These are phyloP conservation scores for Saccharomycopsis sp. DNA, from an alignment of 805 yeast species.

Conservation along the genomic window DNA sequence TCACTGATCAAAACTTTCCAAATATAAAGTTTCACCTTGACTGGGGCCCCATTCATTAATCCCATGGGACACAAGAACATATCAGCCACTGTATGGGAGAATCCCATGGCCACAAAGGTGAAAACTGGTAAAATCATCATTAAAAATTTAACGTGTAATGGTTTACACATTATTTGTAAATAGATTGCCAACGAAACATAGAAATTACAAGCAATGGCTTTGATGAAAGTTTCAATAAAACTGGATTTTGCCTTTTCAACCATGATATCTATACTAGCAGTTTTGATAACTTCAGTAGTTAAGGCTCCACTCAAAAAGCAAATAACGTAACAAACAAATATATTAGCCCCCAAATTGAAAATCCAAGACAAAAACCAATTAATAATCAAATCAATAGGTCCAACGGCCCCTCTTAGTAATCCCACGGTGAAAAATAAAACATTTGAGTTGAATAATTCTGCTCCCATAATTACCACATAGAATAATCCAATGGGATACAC, in stretches of 20 bases:
- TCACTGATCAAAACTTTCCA: conserved; percentile 72
- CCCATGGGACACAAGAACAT: conserved; percentile 63
- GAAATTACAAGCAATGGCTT: conserved; percentile 68
- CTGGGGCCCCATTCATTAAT: conserved; percentile 47
- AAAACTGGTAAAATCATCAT: conserved; percentile 60
- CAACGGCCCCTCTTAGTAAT: conserved; percentile 57
- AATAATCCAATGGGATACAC: conserved; percentile 65
- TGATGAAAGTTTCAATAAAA: conserved; percentile 57
- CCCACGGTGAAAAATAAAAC: conserved; percentile 64
- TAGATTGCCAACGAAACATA: conserved; percentile 68
- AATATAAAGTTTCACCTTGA: conserved; percentile 51
- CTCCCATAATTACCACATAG: conserved; percentile 66
- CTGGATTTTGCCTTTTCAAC: conserved; percentile 34
- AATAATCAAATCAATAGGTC: conserved; percentile 47
- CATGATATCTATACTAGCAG: conserved; percentile 38
- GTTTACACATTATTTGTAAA: conserved; percentile 68
- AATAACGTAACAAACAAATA: conserved; percentile 57
- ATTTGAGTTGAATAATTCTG: conserved; percentile 68
- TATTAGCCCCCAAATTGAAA: conserved; percentile 51
- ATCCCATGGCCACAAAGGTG: conserved; percentile 71
- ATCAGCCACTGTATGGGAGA: conserved; percentile 75
- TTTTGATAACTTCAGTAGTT: conserved; percentile 28
- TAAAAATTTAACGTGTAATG: conserved; percentile 62
- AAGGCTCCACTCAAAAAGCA: conserved; percentile 47
- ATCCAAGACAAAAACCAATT: conserved; percentile 63